Evolutionary conservation across 1,139 yeast genomes (phyloP).

Genomic region (Scheffersomyces titani): DNA sequence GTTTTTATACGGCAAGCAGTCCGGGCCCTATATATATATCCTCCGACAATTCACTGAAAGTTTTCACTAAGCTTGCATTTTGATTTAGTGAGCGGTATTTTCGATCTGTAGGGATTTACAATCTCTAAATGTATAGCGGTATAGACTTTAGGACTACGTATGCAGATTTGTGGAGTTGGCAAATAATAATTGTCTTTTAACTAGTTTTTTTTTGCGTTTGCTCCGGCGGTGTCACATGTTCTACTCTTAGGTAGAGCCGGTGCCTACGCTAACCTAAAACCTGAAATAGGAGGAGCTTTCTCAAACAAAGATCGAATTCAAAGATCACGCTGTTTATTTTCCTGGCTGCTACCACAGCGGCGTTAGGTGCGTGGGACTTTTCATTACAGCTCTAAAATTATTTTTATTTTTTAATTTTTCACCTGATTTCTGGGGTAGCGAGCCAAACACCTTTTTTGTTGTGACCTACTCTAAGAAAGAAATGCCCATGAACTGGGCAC

Average conservation of each 20-base stretch:
- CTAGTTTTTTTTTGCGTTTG: neutral
- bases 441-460: neutral
- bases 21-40: neutral
- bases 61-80: neutral
- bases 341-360: neutral
- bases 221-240: neutral
- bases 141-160: neutral
- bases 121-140: neutral
- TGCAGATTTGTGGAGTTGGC: neutral
- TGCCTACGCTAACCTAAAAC: neutral
- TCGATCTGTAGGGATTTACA: neutral
- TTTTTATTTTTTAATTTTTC: neutral
- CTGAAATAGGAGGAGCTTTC: neutral
- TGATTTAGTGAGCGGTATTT: neutral
- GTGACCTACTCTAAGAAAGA: neutral
- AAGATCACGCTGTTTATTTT: neutral
- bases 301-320: neutral
- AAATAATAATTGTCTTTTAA: no score
- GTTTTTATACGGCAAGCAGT: neutral
- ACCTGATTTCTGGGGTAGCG: neutral
- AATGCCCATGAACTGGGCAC: no score
- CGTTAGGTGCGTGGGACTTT: neutral
- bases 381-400: neutral
- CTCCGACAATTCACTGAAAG: neutral
- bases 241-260: neutral